phyloP scores from a whole-genome alignment of 2,329 filamentous ascomycete genomes.

The Ophiostoma ulmi region DNA sequence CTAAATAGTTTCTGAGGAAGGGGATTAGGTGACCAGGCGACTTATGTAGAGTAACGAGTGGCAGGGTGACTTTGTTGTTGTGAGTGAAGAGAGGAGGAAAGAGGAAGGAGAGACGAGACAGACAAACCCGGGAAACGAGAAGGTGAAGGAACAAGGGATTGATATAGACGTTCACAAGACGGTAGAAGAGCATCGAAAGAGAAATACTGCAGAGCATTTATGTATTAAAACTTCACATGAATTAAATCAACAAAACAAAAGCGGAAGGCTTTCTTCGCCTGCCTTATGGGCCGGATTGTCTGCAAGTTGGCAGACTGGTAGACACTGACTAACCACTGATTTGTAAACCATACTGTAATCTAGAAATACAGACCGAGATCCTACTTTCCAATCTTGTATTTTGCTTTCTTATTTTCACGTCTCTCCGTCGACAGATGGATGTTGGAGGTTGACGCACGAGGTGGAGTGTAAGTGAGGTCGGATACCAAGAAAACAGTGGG shows the following conservation, averaged over 20 bases:
- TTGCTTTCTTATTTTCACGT: background rate
- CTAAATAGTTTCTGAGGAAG: background rate
- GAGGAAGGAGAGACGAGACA: background rate
- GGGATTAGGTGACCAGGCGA: background rate
- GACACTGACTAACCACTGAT: no score
- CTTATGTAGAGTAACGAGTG: background rate
- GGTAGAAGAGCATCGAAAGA: background rate
- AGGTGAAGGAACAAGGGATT: conserved; percentile 2
- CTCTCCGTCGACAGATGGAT: background rate
- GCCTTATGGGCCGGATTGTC: background rate
- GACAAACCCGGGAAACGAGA: background rate
- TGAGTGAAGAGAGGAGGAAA: background rate
- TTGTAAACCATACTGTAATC: no score
- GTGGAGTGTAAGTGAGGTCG: conserved; percentile 14
- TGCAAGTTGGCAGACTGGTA: background rate
- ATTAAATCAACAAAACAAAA: conserved; percentile 1
- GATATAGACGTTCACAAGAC: background rate
- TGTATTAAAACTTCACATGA: background rate
- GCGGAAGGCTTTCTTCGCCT: background rate
- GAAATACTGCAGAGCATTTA: background rate
- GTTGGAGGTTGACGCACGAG: conserved; percentile 11
- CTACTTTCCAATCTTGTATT: background rate
- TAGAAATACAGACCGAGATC: background rate
- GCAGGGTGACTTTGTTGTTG: background rate
- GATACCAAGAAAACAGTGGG: conserved; percentile 18